Evolutionary conservation across 306 rosid species (phyloP), one percentile per base, ranked within the genome.

Genomic region (Begonia fuchsioides): DNA sequence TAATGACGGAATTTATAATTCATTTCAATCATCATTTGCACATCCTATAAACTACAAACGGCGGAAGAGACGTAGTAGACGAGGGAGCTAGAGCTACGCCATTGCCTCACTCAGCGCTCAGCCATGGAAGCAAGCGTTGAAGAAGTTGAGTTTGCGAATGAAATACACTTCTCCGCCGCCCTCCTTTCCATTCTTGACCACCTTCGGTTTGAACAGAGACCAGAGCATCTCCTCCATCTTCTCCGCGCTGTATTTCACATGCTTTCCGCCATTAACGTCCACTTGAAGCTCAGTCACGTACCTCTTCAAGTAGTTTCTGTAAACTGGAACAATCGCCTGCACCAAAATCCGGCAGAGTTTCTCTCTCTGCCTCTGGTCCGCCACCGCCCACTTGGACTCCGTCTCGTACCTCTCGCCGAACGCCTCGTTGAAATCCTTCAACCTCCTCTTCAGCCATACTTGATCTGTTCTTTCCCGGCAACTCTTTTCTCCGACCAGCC

Each of bases 291-390:
- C 65, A 72, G 61, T 72, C 17, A 43, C 60, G 15, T 72, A 78
- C 50, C 60, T 68, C 58, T 64, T 65, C 73, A 78, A 12, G 43
- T 68, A 78, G 49, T 68, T 71, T 54, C 52, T 65, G 11, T 88
- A 88, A 52, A 59, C 63, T 9, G 95, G 86, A 32, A 84, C 68
- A 48, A 84, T 68, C 11, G 76, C 72, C 69, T 84, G 82, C 60
- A 70, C 86, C 62, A 88, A 60, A 56, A 76, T 68, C 63, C 66
- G 54, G 50, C 77, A 58, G 11, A 84, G 57, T 55, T 68, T 81
- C 59, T 65, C 68, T 65, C 95, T 74, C 73, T 78, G 60, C 3
- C 38, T 40, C 47, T 78, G 82, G 51, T 81, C 83, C 0, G 49
- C 52, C 11, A 80, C 75, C 14, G 79, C 70, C 97, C 90, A 84